Evolutionary conservation across 164 flowering plant genomes (phyloP), one percentile per base, ranked within the genome.

Genomic region (Magnolia officinalis): DNA sequence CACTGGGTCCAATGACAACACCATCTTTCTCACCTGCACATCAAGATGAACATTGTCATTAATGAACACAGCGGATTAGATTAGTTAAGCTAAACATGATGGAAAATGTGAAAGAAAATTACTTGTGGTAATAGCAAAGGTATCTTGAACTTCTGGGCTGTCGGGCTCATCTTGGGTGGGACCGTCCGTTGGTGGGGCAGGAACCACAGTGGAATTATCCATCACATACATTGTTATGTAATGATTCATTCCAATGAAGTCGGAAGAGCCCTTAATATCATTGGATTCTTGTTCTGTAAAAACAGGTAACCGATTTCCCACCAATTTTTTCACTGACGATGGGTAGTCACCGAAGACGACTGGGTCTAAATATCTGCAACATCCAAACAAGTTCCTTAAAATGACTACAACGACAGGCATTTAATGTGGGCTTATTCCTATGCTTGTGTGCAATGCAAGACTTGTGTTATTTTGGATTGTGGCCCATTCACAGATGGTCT

Each of bases 221-320:
- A 78, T 78, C 66, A 81, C 83, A 75, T 81, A 81, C 7, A 63
- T 8, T 20, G 80, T 78, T 2, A 78, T 14, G 24, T 81, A 81
- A 61, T 81, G 75, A 68, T 81, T 81, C 75, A 81, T 16, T 29
- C 83, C 83, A 70, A 81, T 72, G 77, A 81, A 81, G 70, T 81
- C 81, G 65, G 73, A 78, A 76, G 83, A 81, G 2, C 83, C 83
- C 51, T 20, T 81, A 10, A 81, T 76, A 8, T 69, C 76, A 37
- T 19, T 45, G 18, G 83, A 81, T 70, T 81, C 81, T 70, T 78
- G 69, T 19, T 73, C 26, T 24, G 79, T 69, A 70, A 81, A 81
- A 37, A 72, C 67, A 49, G 83, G 83, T 21, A 81, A 65, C 58
- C 83, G 67, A 18, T 66, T 72, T 72, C 79, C 71, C 0, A 81